phyloP scores from a whole-genome alignment of 345 rosid genomes.

The Brassica carinata region DNA sequence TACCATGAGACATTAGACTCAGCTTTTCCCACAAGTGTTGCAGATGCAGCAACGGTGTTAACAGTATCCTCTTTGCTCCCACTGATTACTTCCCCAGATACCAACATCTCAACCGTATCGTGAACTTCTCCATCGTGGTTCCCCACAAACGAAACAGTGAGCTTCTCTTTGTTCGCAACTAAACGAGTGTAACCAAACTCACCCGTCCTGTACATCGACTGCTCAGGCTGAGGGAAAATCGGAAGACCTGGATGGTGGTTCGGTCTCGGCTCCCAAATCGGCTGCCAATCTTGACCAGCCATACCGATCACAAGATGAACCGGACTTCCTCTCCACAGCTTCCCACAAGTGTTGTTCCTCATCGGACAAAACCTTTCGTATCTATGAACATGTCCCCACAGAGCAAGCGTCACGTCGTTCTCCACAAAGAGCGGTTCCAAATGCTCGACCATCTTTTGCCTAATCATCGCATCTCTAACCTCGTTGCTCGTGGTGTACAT shows the following conservation, averaged over 20 bases:
- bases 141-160: slow-evolving; percentile 76
- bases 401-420: slow-evolving; percentile 72
- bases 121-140: slow-evolving; percentile 92
- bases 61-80: slow-evolving; percentile 34
- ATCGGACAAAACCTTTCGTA: slow-evolving; percentile 95
- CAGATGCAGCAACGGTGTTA: slow-evolving; percentile 23
- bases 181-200: slow-evolving; percentile 92
- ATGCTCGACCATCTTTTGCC: slow-evolving; percentile 65
- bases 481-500: slow-evolving; percentile 90
- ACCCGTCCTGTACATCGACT: slow-evolving; percentile 84
- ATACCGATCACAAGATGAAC: slow-evolving; percentile 98
- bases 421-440: slow-evolving; percentile 80
- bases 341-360: slow-evolving; percentile 72
- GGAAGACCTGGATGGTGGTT: slow-evolving; percentile 76
- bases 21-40: slow-evolving; percentile 7
- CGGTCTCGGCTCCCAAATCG: slow-evolving; percentile 80
- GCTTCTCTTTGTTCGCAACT: slow-evolving; percentile 78
- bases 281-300: slow-evolving; percentile 98
- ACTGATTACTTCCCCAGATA: slow-evolving; percentile 67
- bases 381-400: slow-evolving; percentile 97
- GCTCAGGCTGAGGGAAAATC: slow-evolving; percentile 72
- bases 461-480: slow-evolving; percentile 57
- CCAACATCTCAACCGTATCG: slow-evolving; percentile 75
- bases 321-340: slow-evolving; percentile 63
- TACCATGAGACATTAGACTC: slow-evolving; percentile 52